Evolutionary conservation across 768 basidiomycete genomes (phyloP).

Genomic region (Pulveroboletus sp.): DNA sequence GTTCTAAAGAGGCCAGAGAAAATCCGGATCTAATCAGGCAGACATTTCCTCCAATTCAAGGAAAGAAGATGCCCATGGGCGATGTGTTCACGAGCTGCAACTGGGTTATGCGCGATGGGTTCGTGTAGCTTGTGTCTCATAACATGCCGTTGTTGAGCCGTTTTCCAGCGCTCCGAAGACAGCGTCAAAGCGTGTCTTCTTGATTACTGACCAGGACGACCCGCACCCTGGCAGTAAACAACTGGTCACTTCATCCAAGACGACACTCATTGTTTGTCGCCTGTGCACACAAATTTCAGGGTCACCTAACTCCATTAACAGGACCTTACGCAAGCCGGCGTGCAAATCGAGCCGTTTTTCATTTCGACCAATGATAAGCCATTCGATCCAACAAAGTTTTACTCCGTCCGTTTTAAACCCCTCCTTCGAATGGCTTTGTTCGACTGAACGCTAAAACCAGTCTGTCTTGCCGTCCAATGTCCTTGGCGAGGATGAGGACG

Average conservation of each 20-base stretch:
- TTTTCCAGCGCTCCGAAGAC: slow-evolving; percentile 70
- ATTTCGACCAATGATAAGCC: slow-evolving; percentile 63
- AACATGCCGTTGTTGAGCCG: background rate
- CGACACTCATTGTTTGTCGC: slow-evolving; percentile 58
- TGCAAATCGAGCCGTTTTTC: slow-evolving; percentile 84
- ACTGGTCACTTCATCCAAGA: slow-evolving; percentile 63
- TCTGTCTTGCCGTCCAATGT: slow-evolving; percentile 54
- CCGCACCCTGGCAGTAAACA: slow-evolving; percentile 52
- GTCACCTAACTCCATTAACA: slow-evolving; percentile 27
- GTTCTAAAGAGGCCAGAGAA: slow-evolving; percentile 54
- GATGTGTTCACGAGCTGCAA: slow-evolving; percentile 91
- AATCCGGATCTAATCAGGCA: slow-evolving; percentile 53
- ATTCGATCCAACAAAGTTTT: slow-evolving; percentile 76
- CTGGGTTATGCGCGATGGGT: slow-evolving; percentile 88
- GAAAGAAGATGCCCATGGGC: slow-evolving; percentile 67
- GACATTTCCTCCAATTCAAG: slow-evolving; percentile 62
- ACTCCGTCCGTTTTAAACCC: slow-evolving; percentile 50
- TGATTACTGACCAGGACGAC: slow-evolving; percentile 74
- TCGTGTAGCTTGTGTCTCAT: slow-evolving; percentile 17
- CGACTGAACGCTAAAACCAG: slow-evolving; percentile 34
- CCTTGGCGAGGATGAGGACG: slow-evolving; percentile 41
- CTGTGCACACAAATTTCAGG: background rate
- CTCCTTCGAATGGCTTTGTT: background rate
- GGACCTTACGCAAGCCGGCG: slow-evolving; percentile 81
- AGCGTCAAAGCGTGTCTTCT: slow-evolving; percentile 87